Percentiles rank a stretch among this genome's conserved stretches.
Conservation (phyloP, 2,329 filamentous ascomycete species). For the Penicillium sp. region DNA sequence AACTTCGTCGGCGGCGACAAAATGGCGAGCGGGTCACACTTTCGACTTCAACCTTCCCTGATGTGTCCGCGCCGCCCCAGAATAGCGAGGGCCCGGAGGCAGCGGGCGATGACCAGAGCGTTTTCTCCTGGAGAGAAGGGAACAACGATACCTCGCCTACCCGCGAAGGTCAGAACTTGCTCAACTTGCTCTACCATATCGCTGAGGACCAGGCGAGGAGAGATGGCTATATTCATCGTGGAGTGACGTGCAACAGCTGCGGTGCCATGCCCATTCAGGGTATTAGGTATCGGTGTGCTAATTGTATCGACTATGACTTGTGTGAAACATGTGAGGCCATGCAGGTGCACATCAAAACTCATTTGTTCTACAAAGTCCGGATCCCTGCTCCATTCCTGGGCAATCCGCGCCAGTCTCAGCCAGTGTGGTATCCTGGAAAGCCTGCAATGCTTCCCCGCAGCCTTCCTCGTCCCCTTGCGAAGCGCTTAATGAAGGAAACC, state of each 20-base stretch:
- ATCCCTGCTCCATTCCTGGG: slow-evolving; percentile 84
- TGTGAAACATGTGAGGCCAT: slow-evolving; percentile 84
- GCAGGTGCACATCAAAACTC: slow-evolving; percentile 76
- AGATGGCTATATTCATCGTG: slow-evolving; percentile 87
- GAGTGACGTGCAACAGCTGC: slow-evolving; percentile 88
- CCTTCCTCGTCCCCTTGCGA: slow-evolving; percentile 66
- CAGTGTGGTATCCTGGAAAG: slow-evolving; percentile 85
- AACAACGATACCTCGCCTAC: slow-evolving; percentile 42
- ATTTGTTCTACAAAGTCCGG: slow-evolving; percentile 94
- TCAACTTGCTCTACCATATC: slow-evolving; percentile 83
- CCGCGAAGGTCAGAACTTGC: slow-evolving; percentile 70
- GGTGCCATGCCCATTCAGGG: slow-evolving; percentile 85
- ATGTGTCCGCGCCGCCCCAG: slow-evolving; percentile 24
- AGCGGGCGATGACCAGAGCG: slow-evolving; percentile 42
- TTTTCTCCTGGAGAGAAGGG: slow-evolving; percentile 46
- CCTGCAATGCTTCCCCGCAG: slow-evolving; percentile 67
- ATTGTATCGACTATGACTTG: slow-evolving; percentile 93
- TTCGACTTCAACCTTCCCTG: slow-evolving; percentile 33
- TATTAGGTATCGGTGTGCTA: slow-evolving; percentile 88
- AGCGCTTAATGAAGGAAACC: slow-evolving; percentile 67
- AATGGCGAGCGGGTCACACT: slow-evolving; percentile 41
- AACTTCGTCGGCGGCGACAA: slow-evolving; percentile 37
- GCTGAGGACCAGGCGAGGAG: slow-evolving; percentile 87
- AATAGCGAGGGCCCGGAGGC: slow-evolving; percentile 37
- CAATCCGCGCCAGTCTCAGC: slow-evolving; percentile 71